Evolutionary conservation across 2,329 filamentous ascomycete species (phyloP).

Genomic region (Phoma sp.): DNA sequence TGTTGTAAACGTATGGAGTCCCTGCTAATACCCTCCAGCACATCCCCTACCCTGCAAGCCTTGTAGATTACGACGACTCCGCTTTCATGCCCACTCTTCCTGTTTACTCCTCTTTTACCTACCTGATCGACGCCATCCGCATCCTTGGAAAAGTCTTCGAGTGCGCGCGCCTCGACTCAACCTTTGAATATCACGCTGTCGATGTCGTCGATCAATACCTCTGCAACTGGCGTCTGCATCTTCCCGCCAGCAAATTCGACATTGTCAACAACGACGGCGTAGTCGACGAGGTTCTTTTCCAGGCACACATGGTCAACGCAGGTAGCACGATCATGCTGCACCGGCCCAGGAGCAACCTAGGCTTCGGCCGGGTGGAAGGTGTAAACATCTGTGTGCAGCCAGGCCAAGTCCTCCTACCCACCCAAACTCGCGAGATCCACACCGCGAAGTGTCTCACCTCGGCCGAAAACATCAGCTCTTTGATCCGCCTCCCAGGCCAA

Average conservation of each 20-base stretch:
- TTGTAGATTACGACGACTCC: slow-evolving; percentile 81
- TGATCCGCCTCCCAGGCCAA: slow-evolving; percentile 75
- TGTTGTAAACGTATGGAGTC: no score
- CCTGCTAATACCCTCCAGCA: slow-evolving; percentile 29
- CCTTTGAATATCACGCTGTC: slow-evolving; percentile 54
- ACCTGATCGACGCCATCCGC: slow-evolving; percentile 80
- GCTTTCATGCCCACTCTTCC: slow-evolving; percentile 71
- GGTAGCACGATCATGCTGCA: slow-evolving; percentile 54
- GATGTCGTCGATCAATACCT: slow-evolving; percentile 66
- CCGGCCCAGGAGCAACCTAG: slow-evolving; percentile 48
- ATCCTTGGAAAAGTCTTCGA: slow-evolving; percentile 79
- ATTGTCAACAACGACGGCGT: slow-evolving; percentile 69
- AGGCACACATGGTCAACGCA: slow-evolving; percentile 77
- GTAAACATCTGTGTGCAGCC: slow-evolving; percentile 71
- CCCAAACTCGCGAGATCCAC: slow-evolving; percentile 64
- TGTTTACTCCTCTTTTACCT: slow-evolving; percentile 82
- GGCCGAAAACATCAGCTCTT: slow-evolving; percentile 76
- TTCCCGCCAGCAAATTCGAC: slow-evolving; percentile 74
- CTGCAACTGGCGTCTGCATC: slow-evolving; percentile 78
- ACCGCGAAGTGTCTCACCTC: slow-evolving; percentile 81
- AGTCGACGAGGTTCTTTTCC: slow-evolving; percentile 89
- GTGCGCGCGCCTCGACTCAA: slow-evolving; percentile 45
- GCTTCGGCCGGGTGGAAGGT: slow-evolving; percentile 45
- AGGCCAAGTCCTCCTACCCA: slow-evolving; percentile 56
- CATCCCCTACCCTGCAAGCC: slow-evolving; percentile 53